Base-by-base conservation (phyloP, 768 basidiomycete genomes). In the Calocybe gangraenosa region DNA sequence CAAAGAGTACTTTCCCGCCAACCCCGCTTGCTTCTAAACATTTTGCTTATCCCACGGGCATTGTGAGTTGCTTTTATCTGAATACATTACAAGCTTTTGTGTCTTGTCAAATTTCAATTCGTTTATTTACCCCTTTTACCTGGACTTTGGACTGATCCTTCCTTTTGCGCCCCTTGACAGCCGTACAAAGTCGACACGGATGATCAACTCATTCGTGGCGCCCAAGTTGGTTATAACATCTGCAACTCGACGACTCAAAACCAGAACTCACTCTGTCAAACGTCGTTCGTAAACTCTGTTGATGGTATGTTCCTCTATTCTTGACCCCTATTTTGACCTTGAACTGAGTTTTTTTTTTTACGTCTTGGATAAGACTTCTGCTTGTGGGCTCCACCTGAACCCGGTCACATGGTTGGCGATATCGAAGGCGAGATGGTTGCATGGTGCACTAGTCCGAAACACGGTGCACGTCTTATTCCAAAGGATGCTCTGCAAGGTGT, bases 401-500 rank as follows among this genome's bases (percentile, higher is more conserved):
- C 74, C 3, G 68, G 78, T 58, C 68, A 73, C 11, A 61, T 65
- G 14, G 81, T 92, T 35, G 82, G 74, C 25, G 72, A 84, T 48
- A 75, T 75, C 2, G 90, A 92, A 58, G 81, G 75, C 33, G 68
- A 79, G 58, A 81, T 79, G 56, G 83, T 92, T 8, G 79, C 87
- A 1, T 92, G 78, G 75, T 92, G 87, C 66, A 78, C 81, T n/a
- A 79, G 83, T 59, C 71, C 73, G 1, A 78, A 77, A 5, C 78
- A 75, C 43, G 89, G 89, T 2, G 81, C 85, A 3, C 84, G 90
- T 47, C 57, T 83, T 42, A 87, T 92, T 25, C 86, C 85, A n/a
- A 62, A 58, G 0, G 82, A 82, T 15, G 73, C 85, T 23, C 61
- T 90, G 23, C 61, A 61, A 2, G 87, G 84, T 44, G 68, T 86